A percentile compares a stretch with the other conserved stretches of the same genome.
These are phyloP conservation scores for Solanum commersonii DNA, from an alignment of 257 asterid genomes.

Conservation along the genomic window DNA sequence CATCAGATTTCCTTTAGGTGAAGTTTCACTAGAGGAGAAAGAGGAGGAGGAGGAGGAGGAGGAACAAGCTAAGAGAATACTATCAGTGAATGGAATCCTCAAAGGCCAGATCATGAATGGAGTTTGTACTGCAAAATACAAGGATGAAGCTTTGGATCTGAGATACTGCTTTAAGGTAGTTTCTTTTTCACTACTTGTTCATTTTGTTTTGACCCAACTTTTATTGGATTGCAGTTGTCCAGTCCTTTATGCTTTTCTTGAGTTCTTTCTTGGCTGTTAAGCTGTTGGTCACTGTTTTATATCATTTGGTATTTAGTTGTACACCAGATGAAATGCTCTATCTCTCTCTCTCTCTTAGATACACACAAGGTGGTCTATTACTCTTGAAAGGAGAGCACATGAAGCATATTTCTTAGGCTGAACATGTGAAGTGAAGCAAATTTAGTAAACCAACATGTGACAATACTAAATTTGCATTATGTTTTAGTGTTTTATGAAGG, in stretches of 20 bases:
- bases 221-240: neutral
- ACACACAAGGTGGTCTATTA: neutral
- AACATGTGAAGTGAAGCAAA: neutral
- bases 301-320: neutral
- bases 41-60: conserved; percentile 65
- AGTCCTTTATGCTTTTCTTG: neutral
- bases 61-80: conserved; percentile 39
- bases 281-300: neutral
- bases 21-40: conserved; percentile 66
- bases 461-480: neutral
- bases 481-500: neutral
- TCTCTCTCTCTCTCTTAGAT: neutral
- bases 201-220: neutral
- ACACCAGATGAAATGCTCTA: neutral
- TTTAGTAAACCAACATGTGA: neutral
- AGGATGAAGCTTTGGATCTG: conserved; percentile 57
- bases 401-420: neutral
- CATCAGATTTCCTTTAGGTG: conserved; percentile 73
- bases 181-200: neutral
- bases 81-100: conserved; percentile 55
- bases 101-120: conserved; percentile 53
- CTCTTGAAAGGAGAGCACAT: neutral
- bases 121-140: conserved; percentile 62
- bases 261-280: neutral
- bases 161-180: conserved; percentile 77